Conservation (phyloP, 148 eudicot species). For the Nyssa sinensis region DNA sequence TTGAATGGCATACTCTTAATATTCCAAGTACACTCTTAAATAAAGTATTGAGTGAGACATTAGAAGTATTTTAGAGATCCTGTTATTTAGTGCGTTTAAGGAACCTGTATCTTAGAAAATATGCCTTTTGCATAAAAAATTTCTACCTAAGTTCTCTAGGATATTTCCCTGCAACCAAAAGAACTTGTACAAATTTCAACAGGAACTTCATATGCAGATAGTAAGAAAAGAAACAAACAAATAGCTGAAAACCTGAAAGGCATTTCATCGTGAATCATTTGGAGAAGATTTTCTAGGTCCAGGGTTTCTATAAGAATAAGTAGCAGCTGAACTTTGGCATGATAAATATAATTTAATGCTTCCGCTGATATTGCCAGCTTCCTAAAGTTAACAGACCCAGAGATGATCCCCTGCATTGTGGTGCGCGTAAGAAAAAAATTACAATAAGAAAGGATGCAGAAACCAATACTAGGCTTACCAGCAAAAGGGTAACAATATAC, state of each 20-base stretch:
- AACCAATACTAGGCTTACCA: slow-evolving; percentile 7
- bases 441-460: slow-evolving; percentile 6
- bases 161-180: not conserved
- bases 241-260: slow-evolving; percentile 59
- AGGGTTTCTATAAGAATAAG: slow-evolving; percentile 82
- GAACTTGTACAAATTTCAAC: not conserved
- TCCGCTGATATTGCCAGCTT: slow-evolving; percentile 77
- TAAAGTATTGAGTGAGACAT: no score
- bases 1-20: not conserved
- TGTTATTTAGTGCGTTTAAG: not conserved
- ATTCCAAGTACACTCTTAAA: not conserved
- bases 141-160: not conserved
- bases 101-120: not conserved
- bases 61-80: not conserved
- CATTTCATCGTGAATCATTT: slow-evolving; percentile 79
- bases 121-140: not conserved
- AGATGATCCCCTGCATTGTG: slow-evolving; percentile 59
- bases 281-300: slow-evolving; percentile 87
- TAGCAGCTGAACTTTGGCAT: slow-evolving; percentile 85
- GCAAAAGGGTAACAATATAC: slow-evolving; percentile 36
- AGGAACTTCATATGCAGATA: not conserved
- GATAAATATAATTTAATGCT: slow-evolving; percentile 57
- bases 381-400: slow-evolving; percentile 62
- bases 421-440: slow-evolving; percentile 13
- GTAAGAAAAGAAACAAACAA: not conserved